Percentiles rank a stretch among this genome's conserved stretches.
These are phyloP conservation scores for Leishmania arabica DNA, from an alignment of 208 protist genomes.

Conservation along the genomic window DNA sequence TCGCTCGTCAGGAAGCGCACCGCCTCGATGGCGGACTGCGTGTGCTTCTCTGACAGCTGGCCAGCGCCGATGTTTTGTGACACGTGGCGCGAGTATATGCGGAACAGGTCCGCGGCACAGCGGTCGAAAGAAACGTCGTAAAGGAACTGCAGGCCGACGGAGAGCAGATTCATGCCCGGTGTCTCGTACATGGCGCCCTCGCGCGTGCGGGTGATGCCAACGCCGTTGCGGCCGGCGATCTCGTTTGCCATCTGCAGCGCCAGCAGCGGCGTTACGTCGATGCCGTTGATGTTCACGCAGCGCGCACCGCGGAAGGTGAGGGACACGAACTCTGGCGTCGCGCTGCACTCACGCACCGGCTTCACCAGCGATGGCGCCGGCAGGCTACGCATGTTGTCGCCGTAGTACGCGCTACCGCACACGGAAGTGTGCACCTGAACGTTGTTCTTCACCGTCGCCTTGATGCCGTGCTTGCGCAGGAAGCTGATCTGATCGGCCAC, in stretches of 20 bases:
- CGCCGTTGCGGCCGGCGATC: conserved; percentile 87
- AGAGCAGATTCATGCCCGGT: conserved; percentile 89
- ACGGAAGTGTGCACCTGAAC: conserved; percentile 86
- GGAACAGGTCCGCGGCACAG: conserved; percentile 70
- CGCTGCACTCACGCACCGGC: conserved; percentile 61
- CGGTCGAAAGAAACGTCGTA: conserved; percentile 91
- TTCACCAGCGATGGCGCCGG: conserved; percentile 62
- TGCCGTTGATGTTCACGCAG: conserved; percentile 86
- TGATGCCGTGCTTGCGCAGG: conserved; percentile 75
- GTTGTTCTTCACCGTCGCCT: conserved; percentile 50
- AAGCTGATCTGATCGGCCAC: conserved; percentile 78
- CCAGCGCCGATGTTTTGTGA: conserved; percentile 65
- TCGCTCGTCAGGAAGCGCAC: conserved; percentile 75
- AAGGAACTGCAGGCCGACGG: conserved; percentile 68
- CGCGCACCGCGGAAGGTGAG: conserved; percentile 73
- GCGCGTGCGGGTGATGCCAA: conserved; percentile 78
- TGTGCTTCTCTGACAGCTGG: conserved; percentile 81
- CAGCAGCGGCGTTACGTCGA: conserved; percentile 77
- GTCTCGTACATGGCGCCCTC: conserved; percentile 91
- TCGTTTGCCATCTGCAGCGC: conserved; percentile 87
- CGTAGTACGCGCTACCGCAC: conserved; percentile 85
- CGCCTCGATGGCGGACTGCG: conserved; percentile 82
- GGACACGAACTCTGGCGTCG: conserved; percentile 80
- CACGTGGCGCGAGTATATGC: conserved; percentile 78
- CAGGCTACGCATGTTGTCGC: conserved; percentile 59